Base-by-base conservation (phyloP, 306 rosid species). In the Dalbergia oliveri region DNA sequence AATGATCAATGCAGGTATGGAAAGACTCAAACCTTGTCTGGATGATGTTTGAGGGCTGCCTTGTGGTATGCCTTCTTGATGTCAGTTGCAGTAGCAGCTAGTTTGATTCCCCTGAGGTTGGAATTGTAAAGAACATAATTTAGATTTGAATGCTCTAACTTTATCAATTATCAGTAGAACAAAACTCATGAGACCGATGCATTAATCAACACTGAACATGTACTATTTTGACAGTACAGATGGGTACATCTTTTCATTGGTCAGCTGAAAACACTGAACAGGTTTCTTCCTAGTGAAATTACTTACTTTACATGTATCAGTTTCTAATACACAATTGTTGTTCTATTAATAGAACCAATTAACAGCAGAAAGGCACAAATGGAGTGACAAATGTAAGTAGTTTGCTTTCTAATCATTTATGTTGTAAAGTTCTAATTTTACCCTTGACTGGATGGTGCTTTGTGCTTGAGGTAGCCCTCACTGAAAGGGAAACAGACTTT, bases 41-140 rank as follows among this genome's bases (percentile, higher is more conserved):
- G 95, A 76, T 91, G 95, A 86, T 91, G 95, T 83, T 86, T 87
- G 61, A 91, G 91, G 70, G 95, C 95, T 49, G 95, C 93, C 88
- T 87, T 89, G 69, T 90, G 93, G 77, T 89, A 91, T 76, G 91
- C 93, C 82, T 91, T 91, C 78, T 89, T 91, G 78, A 91, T 84
- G 81, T 87, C 95, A 54, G 86, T 64, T 60, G 91, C 81, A 15
- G 90, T 47, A 71, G 84, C 95, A 34, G 67, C 72, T 65, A 82
- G 71, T 86, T 86, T 89, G 39, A 80, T 78, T 75, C 95, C 95
- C 84, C 95, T 91, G 87, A 60, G 53, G 66, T 68, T 39, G 58
- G 86, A 69, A 82, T 45, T 34, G 33, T 35, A 54, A 56, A 78
- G 61, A 44, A 72, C 47, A 73, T 12, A 78, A 45, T 16, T 62